Percentiles rank a stretch among this genome's conserved stretches.
phyloP scores from a whole-genome alignment of 164 flowering plant genomes.

The Nymphaea colorata region DNA sequence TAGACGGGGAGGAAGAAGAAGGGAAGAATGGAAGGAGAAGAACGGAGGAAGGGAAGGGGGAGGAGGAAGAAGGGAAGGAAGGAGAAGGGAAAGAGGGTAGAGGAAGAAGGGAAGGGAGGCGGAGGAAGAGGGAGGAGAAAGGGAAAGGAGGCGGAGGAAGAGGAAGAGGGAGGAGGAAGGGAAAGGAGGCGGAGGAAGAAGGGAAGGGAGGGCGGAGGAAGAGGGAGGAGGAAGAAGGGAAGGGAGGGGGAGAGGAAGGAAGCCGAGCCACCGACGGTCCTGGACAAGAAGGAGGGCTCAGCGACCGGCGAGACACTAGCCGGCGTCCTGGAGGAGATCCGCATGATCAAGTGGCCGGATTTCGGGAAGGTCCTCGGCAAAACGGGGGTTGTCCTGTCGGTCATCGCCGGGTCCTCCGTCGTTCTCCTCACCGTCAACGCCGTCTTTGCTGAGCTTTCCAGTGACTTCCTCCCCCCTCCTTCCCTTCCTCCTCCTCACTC shows the following conservation, averaged over 20 bases:
- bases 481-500: too few species aligned
- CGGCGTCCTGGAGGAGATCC: conserved; percentile 65
- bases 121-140: too few species aligned
- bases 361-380: conserved; percentile 63
- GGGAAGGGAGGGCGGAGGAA: not conserved
- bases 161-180: too few species aligned
- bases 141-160: too few species aligned
- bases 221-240: not conserved
- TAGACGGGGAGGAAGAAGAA: too few species aligned
- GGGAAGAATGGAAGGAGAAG: too few species aligned
- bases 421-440: conserved; percentile 76
- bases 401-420: conserved; percentile 69
- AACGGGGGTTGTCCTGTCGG: conserved; percentile 63
- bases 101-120: too few species aligned
- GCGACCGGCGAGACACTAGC: conserved; percentile 15
- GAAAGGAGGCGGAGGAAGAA: not conserved
- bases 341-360: conserved; percentile 76
- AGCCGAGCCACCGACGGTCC: conserved; percentile 6
- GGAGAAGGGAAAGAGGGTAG: too few species aligned
- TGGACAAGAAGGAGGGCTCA: conserved; percentile 17
- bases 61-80: too few species aligned
- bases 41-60: too few species aligned
- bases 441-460: conserved; percentile 70
- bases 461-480: conserved; percentile 39
- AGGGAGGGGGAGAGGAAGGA: not conserved